These are phyloP conservation scores for Pontederia paniculata DNA, from an alignment of 176 grass and related monocot species.

Conservation along the genomic window DNA sequence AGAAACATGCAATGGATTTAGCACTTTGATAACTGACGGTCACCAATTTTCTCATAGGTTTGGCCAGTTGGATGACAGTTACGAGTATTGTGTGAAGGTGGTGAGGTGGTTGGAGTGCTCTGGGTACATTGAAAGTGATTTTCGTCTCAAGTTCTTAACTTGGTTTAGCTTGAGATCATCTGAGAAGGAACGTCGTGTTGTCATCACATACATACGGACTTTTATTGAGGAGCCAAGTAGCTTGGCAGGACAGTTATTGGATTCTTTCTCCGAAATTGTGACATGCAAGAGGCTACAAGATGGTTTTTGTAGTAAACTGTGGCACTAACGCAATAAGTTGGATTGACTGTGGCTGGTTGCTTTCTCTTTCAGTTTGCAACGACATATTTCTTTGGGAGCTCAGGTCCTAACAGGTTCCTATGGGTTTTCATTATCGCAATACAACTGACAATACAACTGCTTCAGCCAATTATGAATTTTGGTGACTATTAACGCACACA, in stretches of 20 bases:
- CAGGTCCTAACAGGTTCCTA: no score
- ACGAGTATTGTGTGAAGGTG: constrained; percentile 73
- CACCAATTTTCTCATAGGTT: constrained; percentile 40
- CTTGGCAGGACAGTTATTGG: constrained; percentile 65
- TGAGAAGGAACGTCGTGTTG: constrained; percentile 60
- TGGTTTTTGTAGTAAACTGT: constrained; percentile 69
- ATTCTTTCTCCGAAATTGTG: constrained; percentile 71
- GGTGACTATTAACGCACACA: no score
- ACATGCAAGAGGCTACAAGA: constrained; percentile 40
- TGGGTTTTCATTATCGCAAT: no score
- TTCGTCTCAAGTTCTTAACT: constrained; percentile 77
- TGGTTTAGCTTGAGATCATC: constrained; percentile 84
- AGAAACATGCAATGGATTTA: constrained; percentile 32
- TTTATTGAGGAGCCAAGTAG: constrained; percentile 65
- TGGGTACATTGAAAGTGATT: constrained; percentile 48
- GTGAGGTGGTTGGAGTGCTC: constrained; percentile 63
- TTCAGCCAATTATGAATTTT: no score
- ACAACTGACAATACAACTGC: no score
- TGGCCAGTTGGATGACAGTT: constrained; percentile 67
- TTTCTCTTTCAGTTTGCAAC: no score
- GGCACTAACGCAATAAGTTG: constrained; percentile 40
- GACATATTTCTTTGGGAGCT: no score
- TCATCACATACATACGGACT: constrained; percentile 63
- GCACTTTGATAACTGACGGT: constrained; percentile 27
- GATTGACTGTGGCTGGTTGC: not conserved